These are phyloP conservation scores for Xylariaceae sp. DNA, from an alignment of 2,329 filamentous ascomycete species.

Conservation along the genomic window DNA sequence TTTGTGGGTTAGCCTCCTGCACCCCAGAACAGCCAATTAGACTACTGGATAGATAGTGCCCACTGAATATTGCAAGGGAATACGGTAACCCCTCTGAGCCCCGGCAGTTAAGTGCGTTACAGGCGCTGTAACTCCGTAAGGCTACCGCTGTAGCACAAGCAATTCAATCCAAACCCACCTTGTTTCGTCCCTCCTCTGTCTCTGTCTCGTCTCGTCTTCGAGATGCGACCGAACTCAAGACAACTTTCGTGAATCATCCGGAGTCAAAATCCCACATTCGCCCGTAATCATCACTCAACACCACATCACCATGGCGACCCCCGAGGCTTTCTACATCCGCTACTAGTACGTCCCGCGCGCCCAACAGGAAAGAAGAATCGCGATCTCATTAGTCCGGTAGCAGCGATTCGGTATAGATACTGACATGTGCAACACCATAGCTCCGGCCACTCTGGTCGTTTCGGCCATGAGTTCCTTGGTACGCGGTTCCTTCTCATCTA, in stretches of 20 bases:
- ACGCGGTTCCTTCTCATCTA: conserved; percentile 24
- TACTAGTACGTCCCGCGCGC: conserved; percentile 71
- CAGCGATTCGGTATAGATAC: neutral
- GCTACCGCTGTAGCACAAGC: neutral
- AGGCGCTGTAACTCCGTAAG: neutral
- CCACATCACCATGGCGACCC: conserved; percentile 38
- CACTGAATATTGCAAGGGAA: too few relatives aligned
- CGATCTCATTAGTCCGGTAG: too few relatives aligned
- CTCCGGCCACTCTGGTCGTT: conserved; percentile 94
- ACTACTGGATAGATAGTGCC: too few relatives aligned
- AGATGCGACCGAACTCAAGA: neutral
- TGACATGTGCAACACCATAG: conserved; percentile 42
- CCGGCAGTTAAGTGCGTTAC: too few relatives aligned
- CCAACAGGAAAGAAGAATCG: too few relatives aligned
- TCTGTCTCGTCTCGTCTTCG: neutral
- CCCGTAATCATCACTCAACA: neutral
- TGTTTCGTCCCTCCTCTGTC: neutral
- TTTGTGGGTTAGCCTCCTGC: too few relatives aligned
- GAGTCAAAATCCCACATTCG: too few relatives aligned
- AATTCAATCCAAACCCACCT: neutral
- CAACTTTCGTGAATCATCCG: neutral
- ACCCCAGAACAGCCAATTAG: too few relatives aligned
- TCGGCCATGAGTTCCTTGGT: conserved; percentile 98
- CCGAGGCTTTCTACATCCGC: conserved; percentile 85
- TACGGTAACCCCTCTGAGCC: too few relatives aligned